Evolutionary conservation across 345 rosid genomes (phyloP).

Genomic region (Rhodamnia argentea): DNA sequence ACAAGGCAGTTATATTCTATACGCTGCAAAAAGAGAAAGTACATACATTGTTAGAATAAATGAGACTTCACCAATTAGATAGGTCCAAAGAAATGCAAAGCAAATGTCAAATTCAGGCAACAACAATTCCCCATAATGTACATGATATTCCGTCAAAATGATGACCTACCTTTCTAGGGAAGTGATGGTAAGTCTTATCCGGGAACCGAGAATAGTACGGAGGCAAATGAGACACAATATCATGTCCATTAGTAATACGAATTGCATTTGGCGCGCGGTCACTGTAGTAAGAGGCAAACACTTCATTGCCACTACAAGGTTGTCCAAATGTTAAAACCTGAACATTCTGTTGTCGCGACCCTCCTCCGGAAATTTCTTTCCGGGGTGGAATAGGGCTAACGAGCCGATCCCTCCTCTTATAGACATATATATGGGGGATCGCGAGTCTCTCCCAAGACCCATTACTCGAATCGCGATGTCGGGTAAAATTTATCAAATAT

Average conservation of each 20-base stretch:
- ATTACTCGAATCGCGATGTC: too few species aligned
- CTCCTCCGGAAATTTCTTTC: too few species aligned
- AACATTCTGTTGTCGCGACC: too few species aligned
- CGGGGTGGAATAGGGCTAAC: too few species aligned
- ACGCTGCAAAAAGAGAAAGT: too few species aligned
- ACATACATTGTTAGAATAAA: neutral
- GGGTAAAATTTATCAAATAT: too few species aligned
- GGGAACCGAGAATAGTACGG: constrained; percentile 67
- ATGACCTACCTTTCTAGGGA: constrained; percentile 61
- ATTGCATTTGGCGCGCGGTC: constrained; percentile 67
- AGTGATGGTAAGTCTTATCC: constrained; percentile 86
- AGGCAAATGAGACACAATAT: constrained; percentile 90
- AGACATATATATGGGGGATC: too few species aligned
- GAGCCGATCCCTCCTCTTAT: too few species aligned
- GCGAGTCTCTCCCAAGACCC: too few species aligned
- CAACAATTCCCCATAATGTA: neutral
- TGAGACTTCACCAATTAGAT: neutral
- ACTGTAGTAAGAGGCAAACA: constrained; percentile 61
- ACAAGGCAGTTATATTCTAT: too few species aligned
- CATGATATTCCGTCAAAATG: neutral
- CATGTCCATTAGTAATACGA: constrained; percentile 59
- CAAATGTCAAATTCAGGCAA: neutral
- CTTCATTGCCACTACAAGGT: constrained; percentile 83
- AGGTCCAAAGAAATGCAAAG: neutral
- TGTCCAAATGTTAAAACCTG: too few species aligned